Evolutionary conservation across 2,329 filamentous ascomycete genomes (phyloP).

Genomic region (Ophiostoma quercus): DNA sequence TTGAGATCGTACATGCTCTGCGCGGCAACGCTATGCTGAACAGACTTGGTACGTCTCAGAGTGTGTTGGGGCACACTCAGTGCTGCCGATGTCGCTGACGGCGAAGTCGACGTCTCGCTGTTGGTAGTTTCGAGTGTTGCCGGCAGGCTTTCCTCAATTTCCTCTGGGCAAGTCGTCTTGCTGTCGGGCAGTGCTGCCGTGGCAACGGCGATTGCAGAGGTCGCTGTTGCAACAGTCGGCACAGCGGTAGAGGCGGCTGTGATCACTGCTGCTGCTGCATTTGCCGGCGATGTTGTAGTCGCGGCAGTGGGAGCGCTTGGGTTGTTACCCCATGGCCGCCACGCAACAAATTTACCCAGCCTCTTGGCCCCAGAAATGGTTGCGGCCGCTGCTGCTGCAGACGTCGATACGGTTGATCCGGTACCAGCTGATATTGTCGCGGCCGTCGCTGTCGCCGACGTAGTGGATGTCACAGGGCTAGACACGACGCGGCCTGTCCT

Average conservation of each 20-base stretch:
- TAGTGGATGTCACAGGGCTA: constrained; percentile 26
- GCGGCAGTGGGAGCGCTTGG: constrained; percentile 25
- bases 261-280: not conserved
- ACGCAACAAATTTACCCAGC: constrained; percentile 32
- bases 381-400: constrained; percentile 11
- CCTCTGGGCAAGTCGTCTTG: not conserved
- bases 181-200: not conserved
- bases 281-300: not conserved
- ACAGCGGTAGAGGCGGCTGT: not conserved
- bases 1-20: constrained; percentile 34
- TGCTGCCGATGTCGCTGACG: not conserved
- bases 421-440: not conserved
- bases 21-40: not conserved
- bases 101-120: not conserved
- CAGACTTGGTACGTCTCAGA: not conserved
- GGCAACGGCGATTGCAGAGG: not conserved
- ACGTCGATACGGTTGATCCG: constrained; percentile 24
- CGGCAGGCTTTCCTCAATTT: not conserved
- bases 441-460: not conserved
- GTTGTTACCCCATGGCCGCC: constrained; percentile 40
- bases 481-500: constrained; percentile 29
- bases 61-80: not conserved
- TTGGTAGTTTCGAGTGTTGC: not conserved
- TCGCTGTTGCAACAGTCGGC: not conserved
- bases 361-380: not conserved